Evolutionary conservation across 2,329 filamentous ascomycete genomes (phyloP).

Genomic region (Exophiala mesophila): DNA sequence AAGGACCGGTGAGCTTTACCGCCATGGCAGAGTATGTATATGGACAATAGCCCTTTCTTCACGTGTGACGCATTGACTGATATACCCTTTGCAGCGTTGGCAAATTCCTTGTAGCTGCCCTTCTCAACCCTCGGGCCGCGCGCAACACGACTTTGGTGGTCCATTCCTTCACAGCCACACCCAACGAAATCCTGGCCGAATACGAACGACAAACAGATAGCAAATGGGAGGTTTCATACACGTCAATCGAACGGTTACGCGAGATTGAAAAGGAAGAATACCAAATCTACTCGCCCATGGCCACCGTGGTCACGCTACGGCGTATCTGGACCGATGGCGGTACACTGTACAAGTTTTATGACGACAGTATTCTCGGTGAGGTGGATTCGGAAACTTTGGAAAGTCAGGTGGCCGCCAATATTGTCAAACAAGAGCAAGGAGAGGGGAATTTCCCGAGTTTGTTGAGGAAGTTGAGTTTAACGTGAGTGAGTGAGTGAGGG

Average conservation of each 20-base stretch:
- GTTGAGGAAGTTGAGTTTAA: slow-evolving; percentile 23
- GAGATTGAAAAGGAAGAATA: slow-evolving; percentile 57
- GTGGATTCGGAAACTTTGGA: slow-evolving; percentile 51
- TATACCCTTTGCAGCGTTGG: slow-evolving; percentile 59
- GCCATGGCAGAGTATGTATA: slow-evolving; percentile 63
- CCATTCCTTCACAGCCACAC: slow-evolving; percentile 66
- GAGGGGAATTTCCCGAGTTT: slow-evolving; percentile 25
- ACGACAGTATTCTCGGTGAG: slow-evolving; percentile 57
- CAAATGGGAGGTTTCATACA: slow-evolving; percentile 52
- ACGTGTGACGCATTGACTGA: too few relatives aligned
- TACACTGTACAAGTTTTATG: slow-evolving; percentile 64
- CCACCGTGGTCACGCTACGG: slow-evolving; percentile 56
- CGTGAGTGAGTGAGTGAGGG: too few relatives aligned
- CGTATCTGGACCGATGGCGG: slow-evolving; percentile 70
- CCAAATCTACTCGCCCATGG: slow-evolving; percentile 48
- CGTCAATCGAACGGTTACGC: slow-evolving; percentile 50
- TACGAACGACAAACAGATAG: slow-evolving; percentile 61
- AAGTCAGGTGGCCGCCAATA: slow-evolving; percentile 29
- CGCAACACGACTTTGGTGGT: slow-evolving; percentile 58
- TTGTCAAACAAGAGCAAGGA: slow-evolving; percentile 24
- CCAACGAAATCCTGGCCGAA: slow-evolving; percentile 58
- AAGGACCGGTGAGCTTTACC: slow-evolving; percentile 61
- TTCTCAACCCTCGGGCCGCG: slow-evolving; percentile 52
- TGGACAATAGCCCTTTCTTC: too few relatives aligned
- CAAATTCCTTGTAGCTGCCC: slow-evolving; percentile 58